Conservation (phyloP, 306 rosid genomes). For the Herpetospermum pedunculosum region DNA sequence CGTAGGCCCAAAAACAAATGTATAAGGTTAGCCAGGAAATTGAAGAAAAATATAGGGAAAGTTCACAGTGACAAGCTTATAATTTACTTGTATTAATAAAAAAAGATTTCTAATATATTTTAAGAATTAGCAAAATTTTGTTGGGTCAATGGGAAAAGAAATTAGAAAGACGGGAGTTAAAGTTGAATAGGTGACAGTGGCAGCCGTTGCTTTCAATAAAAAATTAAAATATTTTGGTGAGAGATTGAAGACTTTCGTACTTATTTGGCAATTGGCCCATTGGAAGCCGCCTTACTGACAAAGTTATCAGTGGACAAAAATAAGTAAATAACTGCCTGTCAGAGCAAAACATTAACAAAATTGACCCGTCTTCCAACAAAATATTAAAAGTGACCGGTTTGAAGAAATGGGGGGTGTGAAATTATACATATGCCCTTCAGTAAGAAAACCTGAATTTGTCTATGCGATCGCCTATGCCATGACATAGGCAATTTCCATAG, state of each 20-base stretch:
- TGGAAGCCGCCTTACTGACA: conserved; percentile 4
- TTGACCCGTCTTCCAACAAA: too few species aligned
- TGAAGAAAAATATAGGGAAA: background rate
- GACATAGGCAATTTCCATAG: too few species aligned
- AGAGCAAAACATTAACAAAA: too few species aligned
- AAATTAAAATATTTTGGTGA: background rate
- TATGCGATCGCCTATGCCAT: too few species aligned
- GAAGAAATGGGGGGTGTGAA: too few species aligned
- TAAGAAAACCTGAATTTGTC: too few species aligned
- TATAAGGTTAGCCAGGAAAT: background rate
- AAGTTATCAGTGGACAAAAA: too few species aligned
- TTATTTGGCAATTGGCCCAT: background rate
- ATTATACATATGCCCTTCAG: too few species aligned
- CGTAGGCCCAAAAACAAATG: background rate
- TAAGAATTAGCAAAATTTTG: background rate
- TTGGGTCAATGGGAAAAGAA: background rate
- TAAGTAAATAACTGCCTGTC: too few species aligned
- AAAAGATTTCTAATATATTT: background rate
- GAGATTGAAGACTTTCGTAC: background rate
- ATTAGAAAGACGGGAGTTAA: background rate
- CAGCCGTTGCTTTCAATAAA: background rate
- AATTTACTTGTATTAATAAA: background rate
- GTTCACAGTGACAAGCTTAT: background rate
- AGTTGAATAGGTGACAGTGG: background rate
- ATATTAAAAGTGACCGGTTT: too few species aligned